Conservation (phyloP, 495 filamentous ascomycete genomes). For the Zalerion maritima region DNA sequence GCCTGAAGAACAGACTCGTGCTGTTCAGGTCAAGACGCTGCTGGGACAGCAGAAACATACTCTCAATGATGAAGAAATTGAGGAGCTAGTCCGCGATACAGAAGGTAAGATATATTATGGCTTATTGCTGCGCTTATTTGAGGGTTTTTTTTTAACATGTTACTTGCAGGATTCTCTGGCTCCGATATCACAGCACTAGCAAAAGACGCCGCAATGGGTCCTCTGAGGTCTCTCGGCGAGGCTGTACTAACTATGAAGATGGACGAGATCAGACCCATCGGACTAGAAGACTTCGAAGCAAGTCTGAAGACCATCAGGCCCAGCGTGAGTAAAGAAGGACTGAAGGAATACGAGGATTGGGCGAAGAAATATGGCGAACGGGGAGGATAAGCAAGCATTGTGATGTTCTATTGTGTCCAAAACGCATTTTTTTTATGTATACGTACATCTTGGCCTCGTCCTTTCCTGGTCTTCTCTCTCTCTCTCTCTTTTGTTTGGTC, state of each 20-base stretch:
- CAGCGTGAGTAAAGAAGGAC: constrained; percentile 71
- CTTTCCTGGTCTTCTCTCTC: no score
- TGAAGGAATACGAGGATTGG: constrained; percentile 88
- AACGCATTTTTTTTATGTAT: no score
- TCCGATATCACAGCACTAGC: constrained; percentile 95
- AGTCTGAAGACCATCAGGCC: constrained; percentile 79
- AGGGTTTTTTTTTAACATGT: constrained; percentile 1
- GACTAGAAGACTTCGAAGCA: constrained; percentile 66
- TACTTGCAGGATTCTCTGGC: constrained; percentile 68
- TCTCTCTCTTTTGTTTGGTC: no score
- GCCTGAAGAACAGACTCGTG: constrained; percentile 68
- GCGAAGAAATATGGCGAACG: constrained; percentile 84
- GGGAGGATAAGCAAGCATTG: constrained; percentile 42
- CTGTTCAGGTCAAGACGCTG: constrained; percentile 59
- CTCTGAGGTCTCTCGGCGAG: constrained; percentile 81
- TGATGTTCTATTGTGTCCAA: not conserved
- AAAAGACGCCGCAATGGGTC: constrained; percentile 98
- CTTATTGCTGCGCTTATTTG: not conserved
- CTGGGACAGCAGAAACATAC: constrained; percentile 78
- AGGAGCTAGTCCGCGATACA: constrained; percentile 63
- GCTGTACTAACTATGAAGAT: constrained; percentile 77
- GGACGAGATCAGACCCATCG: constrained; percentile 86
- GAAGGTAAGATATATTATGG: constrained; percentile 44
- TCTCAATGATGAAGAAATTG: constrained; percentile 59
- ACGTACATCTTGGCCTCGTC: no score